Evolutionary conservation across 176 grass and related monocot species (phyloP).

Genomic region (Oryza nivara): DNA sequence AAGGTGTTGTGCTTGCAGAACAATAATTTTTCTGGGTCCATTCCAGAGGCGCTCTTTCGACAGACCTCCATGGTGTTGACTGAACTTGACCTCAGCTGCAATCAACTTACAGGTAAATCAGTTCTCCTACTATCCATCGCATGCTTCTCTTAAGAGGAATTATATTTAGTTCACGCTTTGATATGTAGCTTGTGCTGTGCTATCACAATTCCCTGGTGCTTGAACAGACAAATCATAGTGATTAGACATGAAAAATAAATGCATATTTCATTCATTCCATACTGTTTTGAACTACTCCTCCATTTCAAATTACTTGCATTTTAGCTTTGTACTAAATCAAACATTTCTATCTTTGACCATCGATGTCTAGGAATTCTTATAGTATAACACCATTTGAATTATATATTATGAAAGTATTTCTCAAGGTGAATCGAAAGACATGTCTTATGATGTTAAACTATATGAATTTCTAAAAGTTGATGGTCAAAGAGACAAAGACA

Average conservation of each 20-base stretch:
- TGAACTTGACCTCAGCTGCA: constrained; percentile 89
- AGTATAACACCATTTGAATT: too few relatives aligned
- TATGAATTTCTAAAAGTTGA: too few relatives aligned
- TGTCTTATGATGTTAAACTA: too few relatives aligned
- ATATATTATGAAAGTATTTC: too few relatives aligned
- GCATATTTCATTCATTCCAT: neutral
- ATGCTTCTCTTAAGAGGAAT: constrained; percentile 12
- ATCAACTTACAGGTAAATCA: constrained; percentile 79
- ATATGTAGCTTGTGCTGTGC: neutral
- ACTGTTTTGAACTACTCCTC: neutral
- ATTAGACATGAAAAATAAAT: neutral
- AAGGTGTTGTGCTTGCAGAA: constrained; percentile 72
- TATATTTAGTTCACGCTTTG: constrained; percentile 1
- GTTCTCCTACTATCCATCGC: neutral
- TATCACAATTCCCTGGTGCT: constrained; percentile 11
- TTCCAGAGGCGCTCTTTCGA: constrained; percentile 78
- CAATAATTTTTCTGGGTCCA: constrained; percentile 77
- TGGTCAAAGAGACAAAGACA: too few relatives aligned
- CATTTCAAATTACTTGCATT: too few relatives aligned
- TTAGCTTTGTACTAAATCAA: too few relatives aligned
- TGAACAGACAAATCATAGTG: constrained; percentile 15
- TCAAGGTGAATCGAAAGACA: too few relatives aligned
- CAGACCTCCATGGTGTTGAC: constrained; percentile 83
- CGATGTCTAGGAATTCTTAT: too few relatives aligned
- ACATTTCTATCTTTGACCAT: too few relatives aligned